phyloP scores from a whole-genome alignment of 441 rosid species.

The Brassica balearica region DNA sequence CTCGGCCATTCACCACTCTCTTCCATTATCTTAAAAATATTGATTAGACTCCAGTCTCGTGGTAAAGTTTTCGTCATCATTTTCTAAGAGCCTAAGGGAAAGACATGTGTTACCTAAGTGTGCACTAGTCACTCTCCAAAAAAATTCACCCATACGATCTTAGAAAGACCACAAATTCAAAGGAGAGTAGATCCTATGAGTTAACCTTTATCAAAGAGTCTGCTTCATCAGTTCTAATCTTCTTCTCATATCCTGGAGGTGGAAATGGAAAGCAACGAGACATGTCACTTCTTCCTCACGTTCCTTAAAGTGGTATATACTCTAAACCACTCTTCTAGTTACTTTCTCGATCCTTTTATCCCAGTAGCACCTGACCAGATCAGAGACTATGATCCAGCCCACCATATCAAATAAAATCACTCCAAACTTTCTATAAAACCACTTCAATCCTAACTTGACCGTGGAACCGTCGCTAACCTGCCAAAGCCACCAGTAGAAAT shows the following conservation, averaged over 20 bases:
- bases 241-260: conserved; percentile 88
- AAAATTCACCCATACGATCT: conserved; percentile 12
- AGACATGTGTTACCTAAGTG: neutral
- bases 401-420: conserved; percentile 66
- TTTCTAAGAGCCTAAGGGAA: conserved; percentile 14
- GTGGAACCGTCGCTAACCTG: conserved; percentile 47
- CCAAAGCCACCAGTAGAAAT: conserved; percentile 46
- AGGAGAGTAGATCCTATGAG: conserved; percentile 39
- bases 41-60: conserved; percentile 8
- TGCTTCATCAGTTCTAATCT: conserved; percentile 53
- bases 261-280: conserved; percentile 94
- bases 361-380: conserved; percentile 62
- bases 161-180: conserved; percentile 25
- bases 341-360: conserved; percentile 51
- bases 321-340: conserved; percentile 42
- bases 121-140: too few relatives aligned
- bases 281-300: conserved; percentile 58
- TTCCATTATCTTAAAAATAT: neutral
- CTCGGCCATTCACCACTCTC: neutral
- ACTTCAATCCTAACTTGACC: conserved; percentile 36
- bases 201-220: conserved; percentile 66
- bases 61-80: neutral
- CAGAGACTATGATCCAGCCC: conserved; percentile 64
- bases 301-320: conserved; percentile 43
- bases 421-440: conserved; percentile 44